Conservation (phyloP, 129 eudicot genomes). For the Ambrosia trifida region DNA sequence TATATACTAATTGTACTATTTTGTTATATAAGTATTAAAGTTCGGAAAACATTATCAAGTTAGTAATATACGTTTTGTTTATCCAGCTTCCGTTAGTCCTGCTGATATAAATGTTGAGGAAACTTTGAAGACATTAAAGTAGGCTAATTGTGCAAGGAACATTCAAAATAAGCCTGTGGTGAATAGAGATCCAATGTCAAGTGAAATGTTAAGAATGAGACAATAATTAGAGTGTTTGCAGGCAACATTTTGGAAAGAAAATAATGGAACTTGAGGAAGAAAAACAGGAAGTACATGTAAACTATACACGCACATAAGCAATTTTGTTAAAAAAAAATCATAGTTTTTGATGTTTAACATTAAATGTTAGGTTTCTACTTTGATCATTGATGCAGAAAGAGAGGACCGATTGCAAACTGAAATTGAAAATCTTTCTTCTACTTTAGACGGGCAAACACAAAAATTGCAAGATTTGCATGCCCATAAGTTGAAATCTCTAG, state of each 20-base stretch:
- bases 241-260: conserved; percentile 98
- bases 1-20: background rate
- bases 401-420: conserved; percentile 88
- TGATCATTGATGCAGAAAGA: conserved; percentile 59
- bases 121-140: conserved; percentile 95
- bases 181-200: conserved; percentile 93
- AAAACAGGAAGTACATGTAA: conserved; percentile 90
- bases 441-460: conserved; percentile 84
- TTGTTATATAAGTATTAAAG: background rate
- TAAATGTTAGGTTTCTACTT: background rate
- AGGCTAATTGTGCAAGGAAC: conserved; percentile 98
- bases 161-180: conserved; percentile 98
- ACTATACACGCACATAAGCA: too few relatives aligned
- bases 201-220: conserved; percentile 94
- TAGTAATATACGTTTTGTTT: background rate
- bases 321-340: background rate
- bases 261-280: conserved; percentile 95
- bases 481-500: conserved; percentile 84
- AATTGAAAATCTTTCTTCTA: conserved; percentile 81
- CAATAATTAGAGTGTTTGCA: conserved; percentile 94
- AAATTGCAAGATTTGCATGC: conserved; percentile 88
- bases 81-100: conserved; percentile 95
- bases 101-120: conserved; percentile 99
- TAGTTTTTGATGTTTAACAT: background rate
- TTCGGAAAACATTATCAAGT: background rate